A percentile compares a stretch with the other conserved stretches of the same genome.
These are phyloP conservation scores for Dendrobium catenatum DNA, from an alignment of 106 monocot species.

Conservation along the genomic window DNA sequence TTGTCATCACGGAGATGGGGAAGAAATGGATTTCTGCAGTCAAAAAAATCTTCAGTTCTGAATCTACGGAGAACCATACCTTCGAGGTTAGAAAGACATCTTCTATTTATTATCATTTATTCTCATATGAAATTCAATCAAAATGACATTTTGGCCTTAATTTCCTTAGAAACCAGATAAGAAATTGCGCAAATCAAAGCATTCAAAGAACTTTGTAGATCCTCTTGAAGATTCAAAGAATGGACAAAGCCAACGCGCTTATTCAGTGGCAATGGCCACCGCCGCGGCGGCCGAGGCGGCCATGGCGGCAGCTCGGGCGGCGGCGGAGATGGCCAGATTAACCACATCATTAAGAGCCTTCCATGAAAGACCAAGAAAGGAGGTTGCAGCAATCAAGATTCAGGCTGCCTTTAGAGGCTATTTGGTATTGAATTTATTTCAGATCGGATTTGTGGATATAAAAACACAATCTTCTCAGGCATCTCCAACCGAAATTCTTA, in stretches of 20 bases:
- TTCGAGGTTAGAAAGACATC: neutral
- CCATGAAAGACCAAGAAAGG: conserved; percentile 30
- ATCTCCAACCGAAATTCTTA: too few species aligned
- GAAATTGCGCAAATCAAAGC: conserved; percentile 1
- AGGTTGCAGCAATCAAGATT: conserved; percentile 65
- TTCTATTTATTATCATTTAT: too few species aligned
- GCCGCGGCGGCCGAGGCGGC: conserved; percentile 45
- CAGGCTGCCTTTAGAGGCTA: conserved; percentile 69
- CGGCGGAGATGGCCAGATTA: conserved; percentile 20
- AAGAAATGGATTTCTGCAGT: conserved; percentile 3
- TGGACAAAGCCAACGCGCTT: conserved; percentile 37
- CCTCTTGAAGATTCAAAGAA: conserved; percentile 1
- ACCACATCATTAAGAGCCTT: conserved; percentile 5
- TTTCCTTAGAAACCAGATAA: conserved; percentile 4
- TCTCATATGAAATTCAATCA: too few species aligned
- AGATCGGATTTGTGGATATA: neutral
- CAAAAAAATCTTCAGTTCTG: neutral
- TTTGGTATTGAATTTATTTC: conserved; percentile 33
- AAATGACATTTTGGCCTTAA: neutral
- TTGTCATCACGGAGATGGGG: neutral
- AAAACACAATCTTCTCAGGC: too few species aligned
- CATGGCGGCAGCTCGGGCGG: conserved; percentile 39
- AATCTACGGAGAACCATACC: neutral
- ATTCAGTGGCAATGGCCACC: conserved; percentile 35
- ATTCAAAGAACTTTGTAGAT: neutral